Evolutionary conservation across 2,329 filamentous ascomycete species (phyloP).

Genomic region (Pyricularia sp.): DNA sequence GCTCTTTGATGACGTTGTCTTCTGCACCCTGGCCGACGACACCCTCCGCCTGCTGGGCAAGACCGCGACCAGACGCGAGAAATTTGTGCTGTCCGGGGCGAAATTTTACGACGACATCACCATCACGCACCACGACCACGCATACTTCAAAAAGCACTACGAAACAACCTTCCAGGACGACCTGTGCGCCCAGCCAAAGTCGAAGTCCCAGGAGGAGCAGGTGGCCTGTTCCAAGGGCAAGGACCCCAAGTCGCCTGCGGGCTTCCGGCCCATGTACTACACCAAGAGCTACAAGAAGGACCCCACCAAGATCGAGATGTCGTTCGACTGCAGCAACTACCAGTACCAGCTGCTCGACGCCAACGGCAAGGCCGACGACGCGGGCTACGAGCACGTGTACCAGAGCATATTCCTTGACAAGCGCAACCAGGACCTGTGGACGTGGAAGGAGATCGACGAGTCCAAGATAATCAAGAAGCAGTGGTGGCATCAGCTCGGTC

Average conservation of each 20-base stretch:
- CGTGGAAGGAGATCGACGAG: slow-evolving; percentile 47
- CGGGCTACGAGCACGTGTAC: slow-evolving; percentile 52
- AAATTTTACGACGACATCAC: slow-evolving; percentile 64
- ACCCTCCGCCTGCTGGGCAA: slow-evolving; percentile 50
- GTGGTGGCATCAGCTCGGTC: slow-evolving; percentile 61
- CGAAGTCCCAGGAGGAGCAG: slow-evolving; percentile 27
- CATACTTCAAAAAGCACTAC: slow-evolving; percentile 61
- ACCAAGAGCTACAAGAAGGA: slow-evolving; percentile 50
- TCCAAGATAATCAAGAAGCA: slow-evolving; percentile 52
- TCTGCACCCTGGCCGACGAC: slow-evolving; percentile 57
- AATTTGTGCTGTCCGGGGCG: slow-evolving; percentile 59
- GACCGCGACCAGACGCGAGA: slow-evolving; percentile 51
- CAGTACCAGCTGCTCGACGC: slow-evolving; percentile 56
- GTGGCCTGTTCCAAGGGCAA: slow-evolving; percentile 31
- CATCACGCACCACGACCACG: slow-evolving; percentile 55
- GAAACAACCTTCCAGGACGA: slow-evolving; percentile 47
- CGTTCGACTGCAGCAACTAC: slow-evolving; percentile 68
- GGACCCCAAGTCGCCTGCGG: slow-evolving; percentile 41
- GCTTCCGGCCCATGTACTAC: slow-evolving; percentile 57
- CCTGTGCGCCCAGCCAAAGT: slow-evolving; percentile 38
- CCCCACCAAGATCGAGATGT: slow-evolving; percentile 54
- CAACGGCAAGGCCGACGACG: slow-evolving; percentile 9
- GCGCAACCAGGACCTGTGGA: slow-evolving; percentile 43
- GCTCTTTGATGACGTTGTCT: slow-evolving; percentile 55
- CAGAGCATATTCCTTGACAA: slow-evolving; percentile 61